Conservation (phyloP, 2,329 filamentous ascomycete species). For the Penicillium sp. region DNA sequence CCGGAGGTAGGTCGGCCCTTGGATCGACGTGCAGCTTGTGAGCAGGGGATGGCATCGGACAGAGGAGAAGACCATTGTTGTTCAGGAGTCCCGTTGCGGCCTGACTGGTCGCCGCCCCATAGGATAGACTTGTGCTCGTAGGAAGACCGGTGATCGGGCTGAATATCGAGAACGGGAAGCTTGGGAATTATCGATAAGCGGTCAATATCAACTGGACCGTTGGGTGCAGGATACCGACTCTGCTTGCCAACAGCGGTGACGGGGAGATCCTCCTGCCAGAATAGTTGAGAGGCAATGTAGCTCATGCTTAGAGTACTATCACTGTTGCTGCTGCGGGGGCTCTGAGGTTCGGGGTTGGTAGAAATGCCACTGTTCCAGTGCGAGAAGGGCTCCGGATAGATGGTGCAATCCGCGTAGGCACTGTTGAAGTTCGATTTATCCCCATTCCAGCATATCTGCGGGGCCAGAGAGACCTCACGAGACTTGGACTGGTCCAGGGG, state of each 20-base stretch:
- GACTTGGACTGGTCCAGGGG: conserved; percentile 5
- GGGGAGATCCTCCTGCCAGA: conserved; percentile 16
- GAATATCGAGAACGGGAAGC: conserved; percentile 4
- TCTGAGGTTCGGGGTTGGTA: conserved; percentile 25
- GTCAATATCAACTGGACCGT: conserved; percentile 9
- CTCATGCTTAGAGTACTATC: conserved; percentile 14
- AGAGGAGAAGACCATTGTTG: conserved; percentile 10
- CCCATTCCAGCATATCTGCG: conserved; percentile 11
- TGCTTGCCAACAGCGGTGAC: conserved; percentile 9
- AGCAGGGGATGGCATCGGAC: background rate
- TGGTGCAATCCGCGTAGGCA: conserved; percentile 6
- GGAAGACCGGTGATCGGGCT: conserved; percentile 9
- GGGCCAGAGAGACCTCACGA: background rate
- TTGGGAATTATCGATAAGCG: conserved; percentile 6
- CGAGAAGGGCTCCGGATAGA: conserved; percentile 12
- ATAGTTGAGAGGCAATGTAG: conserved; percentile 19
- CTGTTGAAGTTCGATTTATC: background rate
- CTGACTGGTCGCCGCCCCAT: conserved; percentile 13
- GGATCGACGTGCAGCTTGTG: conserved; percentile 2
- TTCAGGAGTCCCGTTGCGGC: conserved; percentile 14
- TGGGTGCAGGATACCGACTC: conserved; percentile 16
- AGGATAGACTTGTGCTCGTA: conserved; percentile 8
- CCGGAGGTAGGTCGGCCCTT: conserved; percentile 7
- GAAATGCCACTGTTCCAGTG: conserved; percentile 22
- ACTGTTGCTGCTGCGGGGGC: conserved; percentile 18